Evolutionary conservation across 2,329 filamentous ascomycete genomes (phyloP), one percentile per base, ranked within the genome.

Genomic region (Byssochlamys sp.): DNA sequence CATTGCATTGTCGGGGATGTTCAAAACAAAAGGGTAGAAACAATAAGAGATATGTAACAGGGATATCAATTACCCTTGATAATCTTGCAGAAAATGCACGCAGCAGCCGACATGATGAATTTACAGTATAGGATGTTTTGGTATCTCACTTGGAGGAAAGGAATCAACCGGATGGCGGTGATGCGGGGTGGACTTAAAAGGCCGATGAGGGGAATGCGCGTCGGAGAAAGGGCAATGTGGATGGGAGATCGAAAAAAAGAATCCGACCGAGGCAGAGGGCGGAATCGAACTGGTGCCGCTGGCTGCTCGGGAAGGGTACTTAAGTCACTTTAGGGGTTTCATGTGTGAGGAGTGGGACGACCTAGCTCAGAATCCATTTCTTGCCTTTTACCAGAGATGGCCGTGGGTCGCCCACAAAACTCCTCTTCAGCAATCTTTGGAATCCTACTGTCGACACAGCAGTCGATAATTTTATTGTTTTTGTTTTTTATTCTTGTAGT

Each of bases 21-120:
- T 6, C 39, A 45, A 45, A 45, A 45, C 39, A 45, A 45, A 19
- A n/a, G 25, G 26, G 53, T 39, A 35, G 55, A 19, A 26, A 59
- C 52, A 52, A 59, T 27, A 33, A 56, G 35, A 53, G 24, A 50
- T 31, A 24, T 31, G 33, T 48, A 31, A 54, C 14, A 52, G 52
- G 51, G 52, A 49, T 56, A 56, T 12, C 25, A 31, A 25, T 12
- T 74, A 84, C 92, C 92, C 83, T 95, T 95, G 79, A 99, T 88
- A 72, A 99, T 97, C 75, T 90, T 95, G 82, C 94, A 99, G 80
- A 99, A 99, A 71, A 97, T 90, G 73, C 94, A 99, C 62, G 87
- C 80, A 56, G 86, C 81, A 45, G 72, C 66, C 25, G 69, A 64
- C 67, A 70, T 73, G 52, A 49, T 65, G 55, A 27, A 54, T 49